Conservation (phyloP, 306 rosid species). For the Phaseolus lunatus region DNA sequence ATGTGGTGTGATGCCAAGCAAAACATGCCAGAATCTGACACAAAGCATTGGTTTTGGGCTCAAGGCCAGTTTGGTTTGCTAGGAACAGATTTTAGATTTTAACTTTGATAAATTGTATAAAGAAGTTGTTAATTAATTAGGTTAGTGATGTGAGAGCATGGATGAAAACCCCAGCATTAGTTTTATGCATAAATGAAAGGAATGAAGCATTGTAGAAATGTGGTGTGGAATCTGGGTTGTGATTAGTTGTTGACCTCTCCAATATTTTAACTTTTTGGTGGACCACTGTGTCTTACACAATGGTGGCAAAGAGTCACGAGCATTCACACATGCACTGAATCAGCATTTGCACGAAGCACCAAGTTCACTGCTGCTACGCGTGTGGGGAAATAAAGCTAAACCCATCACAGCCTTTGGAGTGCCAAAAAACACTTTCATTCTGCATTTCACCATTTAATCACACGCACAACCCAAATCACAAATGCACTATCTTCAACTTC, state of each 20-base stretch:
- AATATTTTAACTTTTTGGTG: conserved; percentile 19
- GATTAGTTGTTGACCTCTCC: background rate
- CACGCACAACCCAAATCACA: no score
- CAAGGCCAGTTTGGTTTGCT: background rate
- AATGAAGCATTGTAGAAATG: conserved; percentile 1
- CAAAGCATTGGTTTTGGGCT: conserved; percentile 5
- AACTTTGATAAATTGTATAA: background rate
- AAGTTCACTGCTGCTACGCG: conserved; percentile 27
- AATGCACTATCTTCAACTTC: no score
- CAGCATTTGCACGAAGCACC: conserved; percentile 44
- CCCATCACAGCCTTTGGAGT: background rate
- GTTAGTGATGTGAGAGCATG: background rate
- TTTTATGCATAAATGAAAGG: background rate
- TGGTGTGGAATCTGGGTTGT: background rate
- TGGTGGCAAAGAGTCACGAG: conserved; percentile 34
- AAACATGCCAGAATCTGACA: background rate
- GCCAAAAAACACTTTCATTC: background rate
- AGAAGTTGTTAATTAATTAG: background rate
- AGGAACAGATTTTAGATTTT: background rate
- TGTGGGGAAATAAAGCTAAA: conserved; percentile 34
- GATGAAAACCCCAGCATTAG: no score
- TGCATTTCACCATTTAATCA: no score
- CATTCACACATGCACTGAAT: conserved; percentile 2
- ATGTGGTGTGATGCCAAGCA: background rate
- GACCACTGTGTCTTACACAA: conserved; percentile 17